Evolutionary conservation across 2,329 filamentous ascomycete genomes (phyloP), one percentile per base, ranked within the genome.

Genomic region (Kalmusia sp.): DNA sequence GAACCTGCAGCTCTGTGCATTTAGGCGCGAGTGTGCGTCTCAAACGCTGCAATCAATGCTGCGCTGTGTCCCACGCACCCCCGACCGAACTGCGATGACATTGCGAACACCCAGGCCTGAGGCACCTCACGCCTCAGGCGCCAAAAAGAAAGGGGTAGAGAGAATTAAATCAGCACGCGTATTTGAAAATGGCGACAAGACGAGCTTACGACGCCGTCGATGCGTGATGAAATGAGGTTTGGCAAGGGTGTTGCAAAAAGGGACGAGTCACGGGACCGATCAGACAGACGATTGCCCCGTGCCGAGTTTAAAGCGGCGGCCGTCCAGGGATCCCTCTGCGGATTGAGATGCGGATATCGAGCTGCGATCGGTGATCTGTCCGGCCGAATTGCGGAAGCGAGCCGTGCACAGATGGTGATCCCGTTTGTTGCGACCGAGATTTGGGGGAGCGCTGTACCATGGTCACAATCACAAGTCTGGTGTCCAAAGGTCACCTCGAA

Each of bases 321-420:
- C 14, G 3, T 28, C 19, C 31, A 28, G 33, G 31, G 44, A 28
- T 47, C 21, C n/a, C 6, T 25, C 2, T 11, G 7, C 31, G 33
- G 27, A 28, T 28, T n/a, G n/a, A n/a, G n/a, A 30, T 47, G 27
- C 50, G 54, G 55, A 49, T 61, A 54, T 52, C 31, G 39, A 51
- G 34, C 47, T 41, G 28, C 34, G 51, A 51, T 51, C 49, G 34
- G 49, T 47, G 27, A 49, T 46, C 49, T 41, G 48, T 15, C 49
- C 46, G 48, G 37, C 17, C 21, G 24, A 47, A 28, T 28, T 28
- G 6, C 27, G 27, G 27, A 44, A 33, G 40, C 44, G 31, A 37
- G 31, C 31, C 22, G 34, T 19, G 44, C 44, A 24, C 33, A n/a
- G n/a, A n/a, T n/a, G n/a, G n/a, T n/a, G n/a, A n/a, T n/a, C n/a